phyloP scores from a whole-genome alignment of 2,329 filamentous ascomycete species.

The Pestalotiopsis sp. region DNA sequence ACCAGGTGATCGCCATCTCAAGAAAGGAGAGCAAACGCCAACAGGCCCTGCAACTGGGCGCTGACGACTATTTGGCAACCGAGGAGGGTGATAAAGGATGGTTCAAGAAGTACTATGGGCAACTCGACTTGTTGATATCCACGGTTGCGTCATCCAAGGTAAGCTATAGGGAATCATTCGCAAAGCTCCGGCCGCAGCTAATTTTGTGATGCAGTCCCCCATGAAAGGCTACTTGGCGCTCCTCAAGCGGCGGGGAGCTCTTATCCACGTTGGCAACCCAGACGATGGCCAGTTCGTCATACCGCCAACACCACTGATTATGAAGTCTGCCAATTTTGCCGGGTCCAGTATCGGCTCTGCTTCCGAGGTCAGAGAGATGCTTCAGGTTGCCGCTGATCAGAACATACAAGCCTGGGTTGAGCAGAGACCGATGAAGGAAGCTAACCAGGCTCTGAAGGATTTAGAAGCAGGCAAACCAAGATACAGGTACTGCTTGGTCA shows the following conservation, averaged over 20 bases:
- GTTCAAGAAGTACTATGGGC: conserved; percentile 47
- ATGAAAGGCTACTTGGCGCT: conserved; percentile 59
- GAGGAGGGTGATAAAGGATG: conserved; percentile 51
- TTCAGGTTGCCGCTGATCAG: conserved; percentile 49
- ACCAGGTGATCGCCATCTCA: conserved; percentile 57
- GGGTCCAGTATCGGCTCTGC: conserved; percentile 46
- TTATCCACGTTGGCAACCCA: conserved; percentile 67
- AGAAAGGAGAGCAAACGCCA: conserved; percentile 48
- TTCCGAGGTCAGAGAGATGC: conserved; percentile 52
- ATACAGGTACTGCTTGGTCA: conserved; percentile 18
- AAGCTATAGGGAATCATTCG: conserved; percentile 9
- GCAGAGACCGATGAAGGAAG: conserved; percentile 19
- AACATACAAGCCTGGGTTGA: conserved; percentile 46
- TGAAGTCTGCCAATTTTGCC: conserved; percentile 49
- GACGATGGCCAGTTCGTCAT: conserved; percentile 42
- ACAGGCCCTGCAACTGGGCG: conserved; percentile 56
- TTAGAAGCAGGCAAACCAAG: conserved; percentile 14
- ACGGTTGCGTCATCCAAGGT: conserved; percentile 46
- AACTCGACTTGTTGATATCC: conserved; percentile 55
- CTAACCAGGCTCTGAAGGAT: conserved; percentile 16
- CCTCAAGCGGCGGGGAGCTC: conserved; percentile 58
- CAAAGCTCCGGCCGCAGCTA: too few species aligned
- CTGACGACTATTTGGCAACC: conserved; percentile 36
- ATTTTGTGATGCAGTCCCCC: conserved; percentile 46
- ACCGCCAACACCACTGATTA: conserved; percentile 31